Evolutionary conservation across 148 eudicot genomes (phyloP).

Genomic region (Mesembryanthemum crystallinum): DNA sequence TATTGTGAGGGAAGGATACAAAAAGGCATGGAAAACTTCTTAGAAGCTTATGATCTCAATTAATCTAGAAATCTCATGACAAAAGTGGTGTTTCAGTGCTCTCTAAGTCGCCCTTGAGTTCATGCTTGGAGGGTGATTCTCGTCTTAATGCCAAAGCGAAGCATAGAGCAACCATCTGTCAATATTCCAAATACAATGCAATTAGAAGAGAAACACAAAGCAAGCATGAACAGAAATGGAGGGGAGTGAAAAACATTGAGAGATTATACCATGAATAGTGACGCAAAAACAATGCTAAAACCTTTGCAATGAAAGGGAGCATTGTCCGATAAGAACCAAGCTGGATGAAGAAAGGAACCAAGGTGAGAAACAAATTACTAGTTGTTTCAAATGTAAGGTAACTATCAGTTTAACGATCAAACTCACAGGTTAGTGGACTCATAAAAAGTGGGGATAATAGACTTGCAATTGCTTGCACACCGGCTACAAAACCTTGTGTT

Average conservation of each 20-base stretch:
- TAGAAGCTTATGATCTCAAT: not conserved
- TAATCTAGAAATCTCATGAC: conserved; percentile 24
- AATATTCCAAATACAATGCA: not conserved
- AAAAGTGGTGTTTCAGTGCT: conserved; percentile 37
- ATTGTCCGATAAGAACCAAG: conserved; percentile 35
- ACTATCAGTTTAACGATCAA: not conserved
- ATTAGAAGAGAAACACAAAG: not conserved
- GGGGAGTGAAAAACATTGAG: not conserved
- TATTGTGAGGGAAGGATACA: no score
- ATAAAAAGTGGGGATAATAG: conserved; percentile 74
- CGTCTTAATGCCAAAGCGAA: conserved; percentile 34
- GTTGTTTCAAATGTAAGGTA: not conserved
- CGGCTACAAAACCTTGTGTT: conserved; percentile 80
- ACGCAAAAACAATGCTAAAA: conserved; percentile 37
- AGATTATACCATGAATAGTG: conserved; percentile 29
- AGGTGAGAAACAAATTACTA: not conserved
- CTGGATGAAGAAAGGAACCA: conserved; percentile 11
- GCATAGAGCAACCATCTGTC: conserved; percentile 39
- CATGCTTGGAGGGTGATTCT: conserved; percentile 23
- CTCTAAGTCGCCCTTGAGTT: conserved; percentile 29
- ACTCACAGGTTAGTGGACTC: conserved; percentile 85
- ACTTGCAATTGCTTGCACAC: conserved; percentile 79
- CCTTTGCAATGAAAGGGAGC: conserved; percentile 46
- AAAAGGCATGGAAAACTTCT: not conserved
- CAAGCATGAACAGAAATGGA: not conserved